Conservation (phyloP, 345 rosid species). For the Carallia brachiata region DNA sequence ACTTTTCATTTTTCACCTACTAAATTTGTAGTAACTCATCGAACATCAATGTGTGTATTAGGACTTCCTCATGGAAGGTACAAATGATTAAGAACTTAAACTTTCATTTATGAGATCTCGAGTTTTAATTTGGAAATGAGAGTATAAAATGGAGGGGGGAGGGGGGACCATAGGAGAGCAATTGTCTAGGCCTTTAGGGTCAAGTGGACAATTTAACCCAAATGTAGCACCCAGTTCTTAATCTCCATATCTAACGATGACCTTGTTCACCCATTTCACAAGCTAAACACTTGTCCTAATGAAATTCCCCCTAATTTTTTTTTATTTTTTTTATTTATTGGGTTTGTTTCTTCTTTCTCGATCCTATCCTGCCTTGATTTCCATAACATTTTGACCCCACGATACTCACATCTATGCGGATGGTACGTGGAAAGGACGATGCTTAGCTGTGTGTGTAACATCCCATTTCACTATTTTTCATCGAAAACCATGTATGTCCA, state of each 20-base stretch:
- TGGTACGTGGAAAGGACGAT: constrained; percentile 34
- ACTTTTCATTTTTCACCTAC: too few relatives aligned
- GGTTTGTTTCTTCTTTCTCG: constrained; percentile 6
- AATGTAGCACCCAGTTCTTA: constrained; percentile 16
- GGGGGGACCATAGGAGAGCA: constrained; percentile 29
- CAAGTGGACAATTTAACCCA: constrained; percentile 41
- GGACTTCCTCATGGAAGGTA: not conserved
- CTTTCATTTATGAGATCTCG: too few relatives aligned
- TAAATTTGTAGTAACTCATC: too few relatives aligned
- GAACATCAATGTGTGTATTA: constrained; percentile 1
- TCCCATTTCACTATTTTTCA: constrained; percentile 16
- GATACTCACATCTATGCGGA: not conserved
- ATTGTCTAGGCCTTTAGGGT: constrained; percentile 25
- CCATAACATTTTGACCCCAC: constrained; percentile 9
- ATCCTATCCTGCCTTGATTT: constrained; percentile 12
- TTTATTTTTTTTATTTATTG: constrained; percentile 14
- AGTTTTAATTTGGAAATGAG: not conserved
- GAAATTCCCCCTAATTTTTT: not conserved
- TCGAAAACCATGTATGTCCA: constrained; percentile 35
- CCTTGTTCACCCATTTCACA: constrained; percentile 33
- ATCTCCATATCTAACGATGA: constrained; percentile 1
- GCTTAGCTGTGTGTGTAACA: constrained; percentile 10
- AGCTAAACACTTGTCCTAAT: constrained; percentile 27
- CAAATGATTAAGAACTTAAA: too few relatives aligned
- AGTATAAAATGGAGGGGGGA: not conserved